Conservation (phyloP, 192 early-diverging fungal genomes). For the Geosiphon pyriformis region DNA sequence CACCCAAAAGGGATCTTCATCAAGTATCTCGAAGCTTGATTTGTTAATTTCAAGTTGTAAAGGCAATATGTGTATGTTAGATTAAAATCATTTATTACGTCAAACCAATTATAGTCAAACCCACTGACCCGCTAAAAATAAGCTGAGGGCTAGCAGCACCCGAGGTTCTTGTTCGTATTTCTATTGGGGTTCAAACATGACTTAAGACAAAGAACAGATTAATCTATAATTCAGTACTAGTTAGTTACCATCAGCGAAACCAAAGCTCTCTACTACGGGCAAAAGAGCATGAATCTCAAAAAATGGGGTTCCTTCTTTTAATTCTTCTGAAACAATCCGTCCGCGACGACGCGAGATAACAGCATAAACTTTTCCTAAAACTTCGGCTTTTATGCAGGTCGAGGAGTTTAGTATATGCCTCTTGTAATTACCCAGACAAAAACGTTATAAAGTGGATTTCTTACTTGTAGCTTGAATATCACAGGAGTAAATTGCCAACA, state of each 20-base stretch:
- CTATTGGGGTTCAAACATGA: conserved; percentile 36
- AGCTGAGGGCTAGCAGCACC: conserved; percentile 94
- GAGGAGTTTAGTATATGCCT: neutral
- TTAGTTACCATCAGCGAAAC: conserved; percentile 91
- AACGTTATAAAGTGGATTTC: neutral
- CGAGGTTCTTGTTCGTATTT: conserved; percentile 92
- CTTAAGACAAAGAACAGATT: neutral
- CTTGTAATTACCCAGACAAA: neutral
- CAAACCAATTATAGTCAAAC: neutral
- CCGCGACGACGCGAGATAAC: conserved; percentile 88
- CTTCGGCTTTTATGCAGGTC: conserved; percentile 54
- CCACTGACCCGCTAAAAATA: conserved; percentile 76
- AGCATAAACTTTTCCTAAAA: conserved; percentile 92
- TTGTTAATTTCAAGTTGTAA: neutral
- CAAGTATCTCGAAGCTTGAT: conserved; percentile 76
- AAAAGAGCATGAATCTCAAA: conserved; percentile 82
- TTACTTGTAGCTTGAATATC: conserved; percentile 90
- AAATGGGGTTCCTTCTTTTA: conserved; percentile 97
- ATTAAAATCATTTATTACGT: neutral
- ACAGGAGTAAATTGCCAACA: conserved; percentile 94
- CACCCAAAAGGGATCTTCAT: conserved; percentile 98
- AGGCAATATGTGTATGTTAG: neutral
- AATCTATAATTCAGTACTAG: too few relatives aligned
- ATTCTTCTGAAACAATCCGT: conserved; percentile 90
- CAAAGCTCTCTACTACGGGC: conserved; percentile 97